These are phyloP conservation scores for Agaricus subrufescens DNA, from an alignment of 768 basidiomycete species.

Conservation along the genomic window DNA sequence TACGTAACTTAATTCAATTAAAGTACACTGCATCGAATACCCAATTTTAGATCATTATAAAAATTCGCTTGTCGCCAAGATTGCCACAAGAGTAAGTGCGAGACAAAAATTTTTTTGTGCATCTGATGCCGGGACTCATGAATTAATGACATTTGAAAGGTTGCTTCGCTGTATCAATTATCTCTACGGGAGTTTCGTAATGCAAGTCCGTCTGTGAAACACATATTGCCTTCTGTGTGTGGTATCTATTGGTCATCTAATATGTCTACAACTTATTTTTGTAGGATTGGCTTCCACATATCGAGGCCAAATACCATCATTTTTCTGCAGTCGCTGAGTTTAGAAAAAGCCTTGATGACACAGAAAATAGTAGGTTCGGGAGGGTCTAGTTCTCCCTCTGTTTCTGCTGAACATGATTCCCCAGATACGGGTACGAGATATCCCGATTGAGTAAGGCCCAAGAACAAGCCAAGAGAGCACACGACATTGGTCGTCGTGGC, in stretches of 20 bases:
- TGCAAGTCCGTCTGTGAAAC: conserved; percentile 37
- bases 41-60: conserved; percentile 54
- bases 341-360: conserved; percentile 84
- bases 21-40: not conserved
- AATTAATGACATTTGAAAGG: conserved; percentile 16
- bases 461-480: conserved; percentile 61
- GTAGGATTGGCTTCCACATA: conserved; percentile 76
- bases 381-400: not conserved
- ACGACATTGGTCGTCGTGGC: conserved; percentile 60
- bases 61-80: conserved; percentile 78
- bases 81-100: conserved; percentile 62
- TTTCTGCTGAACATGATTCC: conserved; percentile 4
- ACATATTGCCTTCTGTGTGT: conserved; percentile 52
- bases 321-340: conserved; percentile 89
- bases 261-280: conserved; percentile 2
- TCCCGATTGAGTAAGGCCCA: conserved; percentile 72
- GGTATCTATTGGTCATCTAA: not conserved
- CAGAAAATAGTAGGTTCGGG: conserved; percentile 65
- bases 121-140: not conserved
- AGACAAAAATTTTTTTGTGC: not conserved
- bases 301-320: conserved; percentile 79
- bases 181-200: conserved; percentile 31
- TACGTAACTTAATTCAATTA: conserved; percentile 25
- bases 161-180: conserved; percentile 5
- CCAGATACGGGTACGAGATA: conserved; percentile 85